Evolutionary conservation across 306 rosid genomes (phyloP).

Genomic region (Pterocarpus macrocarpus): DNA sequence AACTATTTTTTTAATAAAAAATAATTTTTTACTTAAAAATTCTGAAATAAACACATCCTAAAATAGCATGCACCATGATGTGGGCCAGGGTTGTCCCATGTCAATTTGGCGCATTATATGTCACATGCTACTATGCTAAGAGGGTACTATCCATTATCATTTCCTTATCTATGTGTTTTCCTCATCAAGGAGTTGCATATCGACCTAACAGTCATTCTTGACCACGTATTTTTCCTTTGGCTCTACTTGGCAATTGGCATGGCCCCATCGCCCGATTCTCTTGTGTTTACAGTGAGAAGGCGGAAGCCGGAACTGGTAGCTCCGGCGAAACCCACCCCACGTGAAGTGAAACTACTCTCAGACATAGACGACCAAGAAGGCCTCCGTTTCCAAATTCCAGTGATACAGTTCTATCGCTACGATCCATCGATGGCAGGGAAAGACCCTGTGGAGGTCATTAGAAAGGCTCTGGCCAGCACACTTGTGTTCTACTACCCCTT

Average conservation of each 20-base stretch:
- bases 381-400: conserved; percentile 51
- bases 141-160: too few relatives aligned
- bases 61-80: too few relatives aligned
- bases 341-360: conserved; percentile 47
- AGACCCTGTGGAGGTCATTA: conserved; percentile 46
- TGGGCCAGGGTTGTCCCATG: too few relatives aligned
- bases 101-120: too few relatives aligned
- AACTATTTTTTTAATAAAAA: too few relatives aligned
- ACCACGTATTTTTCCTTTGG: neutral
- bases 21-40: too few relatives aligned
- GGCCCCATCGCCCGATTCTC: neutral
- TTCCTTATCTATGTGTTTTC: too few relatives aligned
- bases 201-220: neutral
- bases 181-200: too few relatives aligned
- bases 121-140: too few relatives aligned
- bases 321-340: conserved; percentile 47
- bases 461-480: conserved; percentile 44
- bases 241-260: neutral
- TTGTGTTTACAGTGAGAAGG: conserved; percentile 35
- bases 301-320: conserved; percentile 31
- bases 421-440: conserved; percentile 35
- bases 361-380: conserved; percentile 60
- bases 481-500: conserved; percentile 55
- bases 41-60: too few relatives aligned
- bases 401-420: conserved; percentile 45